These are phyloP conservation scores for Misopates orontium DNA, from an alignment of 257 asterid genomes.

Conservation along the genomic window DNA sequence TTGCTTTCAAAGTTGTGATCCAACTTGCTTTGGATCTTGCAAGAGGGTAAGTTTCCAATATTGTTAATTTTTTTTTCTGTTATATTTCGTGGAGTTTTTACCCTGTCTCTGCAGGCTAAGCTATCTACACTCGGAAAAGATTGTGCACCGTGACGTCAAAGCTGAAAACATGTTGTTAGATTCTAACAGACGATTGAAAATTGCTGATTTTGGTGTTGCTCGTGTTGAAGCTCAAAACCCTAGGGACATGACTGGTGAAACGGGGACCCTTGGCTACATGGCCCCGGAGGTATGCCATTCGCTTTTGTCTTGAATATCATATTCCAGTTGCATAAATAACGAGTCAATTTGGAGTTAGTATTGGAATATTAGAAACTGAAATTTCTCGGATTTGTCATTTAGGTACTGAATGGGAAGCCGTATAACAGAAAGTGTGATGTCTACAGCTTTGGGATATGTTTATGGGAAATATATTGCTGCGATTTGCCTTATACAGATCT, in stretches of 20 bases:
- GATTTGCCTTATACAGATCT: conserved; percentile 84
- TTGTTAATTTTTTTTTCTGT: no score
- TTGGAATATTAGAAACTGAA: background rate
- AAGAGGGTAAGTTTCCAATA: conserved; percentile 57
- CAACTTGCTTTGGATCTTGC: conserved; percentile 88
- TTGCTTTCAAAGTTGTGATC: conserved; percentile 66
- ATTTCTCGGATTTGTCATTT: conserved; percentile 9
- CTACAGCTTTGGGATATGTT: conserved; percentile 87
- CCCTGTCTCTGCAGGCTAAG: conserved; percentile 53
- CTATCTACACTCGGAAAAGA: conserved; percentile 85
- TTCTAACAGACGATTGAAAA: conserved; percentile 54
- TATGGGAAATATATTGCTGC: conserved; percentile 95
- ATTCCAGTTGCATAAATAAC: no score
- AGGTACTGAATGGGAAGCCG: conserved; percentile 96
- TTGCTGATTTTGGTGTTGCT: conserved; percentile 96
- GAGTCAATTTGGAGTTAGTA: no score
- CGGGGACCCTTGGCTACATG: conserved; percentile 98
- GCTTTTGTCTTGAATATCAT: no score
- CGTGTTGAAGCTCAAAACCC: conserved; percentile 98
- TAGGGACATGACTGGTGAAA: conserved; percentile 95
- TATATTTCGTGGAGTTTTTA: no score
- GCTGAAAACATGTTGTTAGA: conserved; percentile 94
- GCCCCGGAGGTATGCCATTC: conserved; percentile 81
- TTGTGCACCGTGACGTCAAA: conserved; percentile 93
- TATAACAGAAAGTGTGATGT: conserved; percentile 95